Percentiles rank a stretch among this genome's conserved stretches.
Conservation (phyloP, 257 asterid genomes). For the Echium plantagineum region DNA sequence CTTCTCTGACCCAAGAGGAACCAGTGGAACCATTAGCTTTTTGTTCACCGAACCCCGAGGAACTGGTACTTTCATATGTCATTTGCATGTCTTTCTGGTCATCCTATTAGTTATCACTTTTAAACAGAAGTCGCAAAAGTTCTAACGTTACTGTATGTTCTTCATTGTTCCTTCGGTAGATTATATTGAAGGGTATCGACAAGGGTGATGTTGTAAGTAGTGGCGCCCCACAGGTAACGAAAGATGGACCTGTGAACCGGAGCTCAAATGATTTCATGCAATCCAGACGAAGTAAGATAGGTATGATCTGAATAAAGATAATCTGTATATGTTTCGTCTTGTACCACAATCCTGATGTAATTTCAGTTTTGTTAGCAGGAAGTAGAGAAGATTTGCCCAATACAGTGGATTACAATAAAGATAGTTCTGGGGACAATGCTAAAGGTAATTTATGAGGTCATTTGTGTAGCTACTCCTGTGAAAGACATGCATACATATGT, state of each 20-base stretch:
- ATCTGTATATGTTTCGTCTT: not conserved
- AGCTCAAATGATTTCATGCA: conserved; percentile 51
- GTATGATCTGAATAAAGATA: conserved; percentile 22
- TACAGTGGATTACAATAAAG: conserved; percentile 45
- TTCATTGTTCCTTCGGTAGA: conserved; percentile 34
- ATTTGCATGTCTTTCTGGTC: conserved; percentile 2
- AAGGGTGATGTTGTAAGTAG: conserved; percentile 71
- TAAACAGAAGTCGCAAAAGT: not conserved
- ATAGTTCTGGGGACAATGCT: conserved; percentile 26
- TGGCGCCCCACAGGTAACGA: conserved; percentile 73
- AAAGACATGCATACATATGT: conserved; percentile 19
- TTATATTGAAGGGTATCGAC: conserved; percentile 74
- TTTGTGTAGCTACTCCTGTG: conserved; percentile 24
- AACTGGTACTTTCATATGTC: conserved; percentile 40
- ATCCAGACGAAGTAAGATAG: conserved; percentile 50
- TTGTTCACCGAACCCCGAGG: conserved; percentile 57
- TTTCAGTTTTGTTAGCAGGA: conserved; percentile 30
- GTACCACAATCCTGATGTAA: conserved; percentile 2
- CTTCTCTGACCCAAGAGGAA: conserved; percentile 72
- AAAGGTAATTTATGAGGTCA: conserved; percentile 28
- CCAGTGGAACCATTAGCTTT: conserved; percentile 67
- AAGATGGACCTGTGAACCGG: conserved; percentile 62
- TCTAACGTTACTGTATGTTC: conserved; percentile 1
- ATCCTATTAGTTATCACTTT: not conserved
- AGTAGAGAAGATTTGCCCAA: conserved; percentile 48